These are phyloP conservation scores for Taiozyma sp. DNA, from an alignment of 1,139 yeast species.

Conservation along the genomic window DNA sequence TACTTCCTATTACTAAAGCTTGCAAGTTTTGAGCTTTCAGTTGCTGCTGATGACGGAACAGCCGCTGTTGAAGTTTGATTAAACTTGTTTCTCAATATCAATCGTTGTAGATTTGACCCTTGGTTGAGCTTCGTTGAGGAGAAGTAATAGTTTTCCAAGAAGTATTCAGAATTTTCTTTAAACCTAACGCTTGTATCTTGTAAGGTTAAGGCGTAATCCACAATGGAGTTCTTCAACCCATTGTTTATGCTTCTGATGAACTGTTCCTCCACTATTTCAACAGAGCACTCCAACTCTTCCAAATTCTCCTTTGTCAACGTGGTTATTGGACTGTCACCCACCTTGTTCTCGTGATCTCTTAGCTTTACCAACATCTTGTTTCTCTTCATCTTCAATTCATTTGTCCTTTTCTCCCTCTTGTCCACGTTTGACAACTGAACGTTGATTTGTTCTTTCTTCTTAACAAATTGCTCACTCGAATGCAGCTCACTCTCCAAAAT, in stretches of 20 bases:
- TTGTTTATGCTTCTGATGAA: conserved; percentile 41
- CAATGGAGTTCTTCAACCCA: conserved; percentile 40
- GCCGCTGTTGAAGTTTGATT: not conserved
- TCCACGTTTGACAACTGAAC: conserved; percentile 40
- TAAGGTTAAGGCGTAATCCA: conserved; percentile 38
- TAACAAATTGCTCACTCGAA: conserved; percentile 30
- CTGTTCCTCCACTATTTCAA: conserved; percentile 48
- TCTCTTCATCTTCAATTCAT: conserved; percentile 32
- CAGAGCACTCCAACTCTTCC: conserved; percentile 45
- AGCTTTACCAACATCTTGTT: conserved; percentile 33
- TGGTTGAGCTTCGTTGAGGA: conserved; percentile 5
- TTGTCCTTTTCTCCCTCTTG: conserved; percentile 47
- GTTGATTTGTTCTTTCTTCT: conserved; percentile 38
- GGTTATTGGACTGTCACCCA: conserved; percentile 42
- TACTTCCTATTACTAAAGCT: conserved; percentile 7
- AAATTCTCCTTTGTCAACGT: conserved; percentile 41
- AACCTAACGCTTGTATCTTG: conserved; percentile 31
- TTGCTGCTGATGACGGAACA: not conserved
- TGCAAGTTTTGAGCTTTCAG: not conserved
- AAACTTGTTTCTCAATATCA: conserved; percentile 21
- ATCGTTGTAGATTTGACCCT: conserved; percentile 17
- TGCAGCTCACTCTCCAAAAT: conserved; percentile 35
- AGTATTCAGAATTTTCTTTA: conserved; percentile 32
- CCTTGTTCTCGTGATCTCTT: conserved; percentile 38
- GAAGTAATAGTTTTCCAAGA: conserved; percentile 24